These are phyloP conservation scores for Nepenthes mirabilis DNA, from an alignment of 148 eudicot species.

Conservation along the genomic window DNA sequence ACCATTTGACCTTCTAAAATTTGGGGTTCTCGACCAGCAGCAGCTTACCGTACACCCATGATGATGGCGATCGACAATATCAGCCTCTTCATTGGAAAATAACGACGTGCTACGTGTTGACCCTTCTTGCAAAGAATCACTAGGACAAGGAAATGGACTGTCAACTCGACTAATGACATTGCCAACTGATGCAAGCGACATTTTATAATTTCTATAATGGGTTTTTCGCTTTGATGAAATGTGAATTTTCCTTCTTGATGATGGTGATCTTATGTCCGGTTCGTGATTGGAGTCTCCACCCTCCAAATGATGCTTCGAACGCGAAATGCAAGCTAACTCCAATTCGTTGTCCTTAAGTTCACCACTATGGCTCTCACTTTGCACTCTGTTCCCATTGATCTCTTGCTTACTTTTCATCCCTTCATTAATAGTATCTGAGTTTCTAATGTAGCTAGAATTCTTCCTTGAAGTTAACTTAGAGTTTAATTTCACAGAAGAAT, in stretches of 20 bases:
- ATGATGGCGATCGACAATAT: conserved; percentile 26
- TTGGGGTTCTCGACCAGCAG: conserved; percentile 78
- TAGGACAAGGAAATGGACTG: conserved; percentile 49
- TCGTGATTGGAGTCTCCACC: conserved; percentile 58
- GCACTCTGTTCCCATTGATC: conserved; percentile 13
- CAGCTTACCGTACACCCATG: conserved; percentile 71
- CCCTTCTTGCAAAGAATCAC: conserved; percentile 24
- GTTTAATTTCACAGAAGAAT: conserved; percentile 8
- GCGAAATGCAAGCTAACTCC: conserved; percentile 34
- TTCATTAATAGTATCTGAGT: conserved; percentile 7
- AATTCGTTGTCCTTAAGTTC: conserved; percentile 23
- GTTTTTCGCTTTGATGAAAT: conserved; percentile 16
- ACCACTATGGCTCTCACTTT: conserved; percentile 16
- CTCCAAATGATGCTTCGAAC: conserved; percentile 30
- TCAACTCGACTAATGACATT: conserved; percentile 48
- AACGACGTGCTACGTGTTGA: conserved; percentile 37
- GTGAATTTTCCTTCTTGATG: conserved; percentile 15
- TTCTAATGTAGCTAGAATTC: conserved; percentile 11
- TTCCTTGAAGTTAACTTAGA: conserved; percentile 11
- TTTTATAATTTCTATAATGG: conserved; percentile 15
- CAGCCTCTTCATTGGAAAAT: conserved; percentile 38
- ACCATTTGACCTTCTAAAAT: conserved; percentile 31
- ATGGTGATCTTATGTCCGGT: conserved; percentile 21
- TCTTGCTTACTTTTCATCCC: conserved; percentile 17
- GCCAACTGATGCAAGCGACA: conserved; percentile 37